These are phyloP conservation scores for Aristolochia californica DNA, from an alignment of 164 flowering plant species.

Conservation along the genomic window DNA sequence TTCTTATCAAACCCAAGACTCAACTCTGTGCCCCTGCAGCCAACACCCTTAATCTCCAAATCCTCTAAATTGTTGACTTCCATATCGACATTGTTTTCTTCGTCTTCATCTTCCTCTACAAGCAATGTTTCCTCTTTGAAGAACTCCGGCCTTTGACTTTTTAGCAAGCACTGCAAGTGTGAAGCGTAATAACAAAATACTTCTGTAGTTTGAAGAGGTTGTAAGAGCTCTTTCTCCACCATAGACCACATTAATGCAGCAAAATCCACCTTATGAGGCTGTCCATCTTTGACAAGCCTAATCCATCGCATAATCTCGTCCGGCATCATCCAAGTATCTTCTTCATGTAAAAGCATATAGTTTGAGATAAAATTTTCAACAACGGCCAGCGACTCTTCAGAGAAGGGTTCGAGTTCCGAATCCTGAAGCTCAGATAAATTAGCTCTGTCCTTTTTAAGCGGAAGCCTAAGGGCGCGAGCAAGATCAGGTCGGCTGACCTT, in stretches of 20 bases:
- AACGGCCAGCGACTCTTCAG: conserved; percentile 35
- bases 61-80: conserved; percentile 14
- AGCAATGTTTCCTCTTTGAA: conserved; percentile 20
- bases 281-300: conserved; percentile 46
- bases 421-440: conserved; percentile 14
- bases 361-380: conserved; percentile 51
- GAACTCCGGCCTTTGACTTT: conserved; percentile 36
- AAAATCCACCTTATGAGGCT: conserved; percentile 75
- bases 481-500: conserved; percentile 52
- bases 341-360: conserved; percentile 73
- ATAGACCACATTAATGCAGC: conserved; percentile 75
- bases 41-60: conserved; percentile 9
- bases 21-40: conserved; percentile 27
- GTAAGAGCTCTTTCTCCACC: conserved; percentile 77
- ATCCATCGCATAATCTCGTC: conserved; percentile 40
- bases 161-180: conserved; percentile 73
- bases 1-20: conserved; percentile 32
- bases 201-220: conserved; percentile 12
- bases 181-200: conserved; percentile 49
- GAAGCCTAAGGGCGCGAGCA: conserved; percentile 64
- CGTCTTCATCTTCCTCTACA: conserved; percentile 15
- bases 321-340: conserved; percentile 66
- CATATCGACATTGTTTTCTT: conserved; percentile 7
- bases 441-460: conserved; percentile 41
- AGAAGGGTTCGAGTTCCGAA: conserved; percentile 14